Base-by-base conservation (phyloP, 352 stramenopile species). In the Phytophthora chlamydospora region DNA sequence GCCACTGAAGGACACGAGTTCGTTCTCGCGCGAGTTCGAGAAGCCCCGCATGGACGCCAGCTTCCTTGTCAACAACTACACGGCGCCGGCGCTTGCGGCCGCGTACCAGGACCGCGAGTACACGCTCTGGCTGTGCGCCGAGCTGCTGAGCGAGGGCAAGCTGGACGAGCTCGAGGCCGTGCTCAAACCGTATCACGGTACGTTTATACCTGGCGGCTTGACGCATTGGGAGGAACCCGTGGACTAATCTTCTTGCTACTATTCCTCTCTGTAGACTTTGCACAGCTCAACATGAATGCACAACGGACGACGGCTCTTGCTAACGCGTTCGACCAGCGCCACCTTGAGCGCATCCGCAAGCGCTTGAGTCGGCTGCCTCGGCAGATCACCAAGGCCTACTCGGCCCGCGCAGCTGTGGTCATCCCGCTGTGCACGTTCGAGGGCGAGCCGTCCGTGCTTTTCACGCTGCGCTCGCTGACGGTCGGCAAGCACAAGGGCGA, bases 341-440 rank as follows among this genome's bases (percentile, higher is more conserved):
- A 97, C 56, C 72, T 99, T 35, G 91, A 98, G 73, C 85, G 90
- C 4, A 91, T 99, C 44, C 84, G 94, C 56, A 98, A 98, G 60
- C 90, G 89, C 11, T 78, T 99, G 49, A 97, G 97, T 67, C 82
- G 96, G 14, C 87, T 99, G 69, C 96, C 96, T 52, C 78, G 96
- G 2, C 89, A 98, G 64, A 92, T 99, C 49, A 95, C 91, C 36
- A 96, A 96, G 47, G 93, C 92, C 24, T 95, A 98, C 72, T 89
- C 83, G 0, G 85, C 87, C 56, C 84, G 97, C 46, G 96, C 95
- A 17, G 92, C 90, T 33, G 97, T 99, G 1, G 92, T 99, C 24
- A 92, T 99, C 32, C 91, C 97, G 27, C 69, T 99, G n/a, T 99
- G 96, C 66, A 98, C 97, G 69, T 97, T 98, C 19, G 73, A 98